Percentiles rank a stretch among this genome's conserved stretches.
Evolutionary conservation across 2,329 filamentous ascomycete species (phyloP).

Genomic region (Tympanopsis confertula): DNA sequence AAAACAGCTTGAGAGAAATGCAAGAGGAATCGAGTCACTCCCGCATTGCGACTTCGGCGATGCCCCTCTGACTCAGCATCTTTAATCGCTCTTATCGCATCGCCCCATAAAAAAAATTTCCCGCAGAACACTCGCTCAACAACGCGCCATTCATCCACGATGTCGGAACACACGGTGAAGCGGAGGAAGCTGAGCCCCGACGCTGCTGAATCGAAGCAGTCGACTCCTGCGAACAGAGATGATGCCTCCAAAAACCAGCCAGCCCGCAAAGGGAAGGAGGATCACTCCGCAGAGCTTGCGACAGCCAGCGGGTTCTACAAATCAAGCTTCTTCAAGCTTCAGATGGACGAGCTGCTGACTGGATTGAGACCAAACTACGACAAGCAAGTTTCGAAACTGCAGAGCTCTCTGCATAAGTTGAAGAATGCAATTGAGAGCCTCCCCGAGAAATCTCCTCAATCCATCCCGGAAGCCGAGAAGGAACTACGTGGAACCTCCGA

Average conservation of each 20-base stretch:
- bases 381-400: constrained; percentile 32
- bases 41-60: too few species aligned
- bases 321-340: constrained; percentile 39
- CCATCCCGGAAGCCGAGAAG: constrained; percentile 50
- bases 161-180: not conserved
- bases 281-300: not conserved
- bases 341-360: constrained; percentile 46
- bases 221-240: too few species aligned
- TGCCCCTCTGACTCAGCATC: too few species aligned
- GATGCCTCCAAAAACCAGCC: too few species aligned
- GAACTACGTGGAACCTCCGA: constrained; percentile 56
- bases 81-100: too few species aligned
- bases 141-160: too few species aligned
- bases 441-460: constrained; percentile 27
- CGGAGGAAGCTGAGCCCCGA: not conserved
- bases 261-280: not conserved
- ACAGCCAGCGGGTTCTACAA: not conserved
- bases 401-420: constrained; percentile 35
- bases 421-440: constrained; percentile 37
- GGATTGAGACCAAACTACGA: constrained; percentile 40
- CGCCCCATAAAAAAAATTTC: too few species aligned
- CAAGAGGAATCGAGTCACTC: too few species aligned
- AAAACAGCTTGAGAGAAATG: too few species aligned
- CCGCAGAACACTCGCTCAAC: too few species aligned
- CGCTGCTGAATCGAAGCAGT: too few species aligned